A percentile compares a stretch with the other conserved stretches of the same genome.
phyloP scores from a whole-genome alignment of 2,329 filamentous ascomycete genomes.

The Fusarium caatingaense region DNA sequence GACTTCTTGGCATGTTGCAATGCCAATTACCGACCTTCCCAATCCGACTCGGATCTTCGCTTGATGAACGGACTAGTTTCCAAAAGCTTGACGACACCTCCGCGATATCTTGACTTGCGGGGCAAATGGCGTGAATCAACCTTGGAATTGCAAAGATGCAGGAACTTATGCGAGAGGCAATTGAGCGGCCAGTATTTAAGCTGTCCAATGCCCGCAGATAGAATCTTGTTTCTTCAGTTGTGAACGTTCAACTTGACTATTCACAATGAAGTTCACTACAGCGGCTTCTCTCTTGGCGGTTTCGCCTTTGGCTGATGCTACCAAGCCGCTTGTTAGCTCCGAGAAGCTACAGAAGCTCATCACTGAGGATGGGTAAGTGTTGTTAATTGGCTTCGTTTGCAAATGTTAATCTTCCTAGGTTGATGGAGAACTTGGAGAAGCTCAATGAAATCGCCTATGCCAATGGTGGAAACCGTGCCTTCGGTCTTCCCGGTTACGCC shows the following conservation, averaged over 20 bases:
- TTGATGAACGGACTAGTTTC: constrained; percentile 19
- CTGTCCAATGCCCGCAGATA: not conserved
- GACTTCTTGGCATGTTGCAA: constrained; percentile 38
- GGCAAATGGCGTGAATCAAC: constrained; percentile 29
- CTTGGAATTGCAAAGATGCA: not conserved
- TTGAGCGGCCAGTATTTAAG: not conserved
- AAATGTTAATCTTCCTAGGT: constrained; percentile 2
- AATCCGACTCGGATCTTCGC: constrained; percentile 22
- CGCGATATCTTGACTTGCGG: constrained; percentile 26
- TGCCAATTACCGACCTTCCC: constrained; percentile 30
- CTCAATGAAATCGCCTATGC: constrained; percentile 49
- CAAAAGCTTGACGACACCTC: constrained; percentile 23
- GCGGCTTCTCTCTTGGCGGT: constrained; percentile 43
- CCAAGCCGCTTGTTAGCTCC: constrained; percentile 38
- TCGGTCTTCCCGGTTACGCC: constrained; percentile 48
- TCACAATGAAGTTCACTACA: constrained; percentile 38
- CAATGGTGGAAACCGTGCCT: constrained; percentile 49
- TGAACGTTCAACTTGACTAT: not conserved
- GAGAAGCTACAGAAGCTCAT: constrained; percentile 43
- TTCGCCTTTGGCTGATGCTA: constrained; percentile 34
- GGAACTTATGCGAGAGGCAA: constrained; percentile 6
- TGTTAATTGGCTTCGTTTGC: accelerated
- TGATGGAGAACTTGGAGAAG: constrained; percentile 44
- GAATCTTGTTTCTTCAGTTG: not conserved
- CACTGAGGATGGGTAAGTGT: constrained; percentile 38